Percentiles rank a stretch among this genome's conserved stretches.
These are phyloP conservation scores for Chamaenerion angustifolium DNA, from an alignment of 345 rosid genomes.

Conservation along the genomic window DNA sequence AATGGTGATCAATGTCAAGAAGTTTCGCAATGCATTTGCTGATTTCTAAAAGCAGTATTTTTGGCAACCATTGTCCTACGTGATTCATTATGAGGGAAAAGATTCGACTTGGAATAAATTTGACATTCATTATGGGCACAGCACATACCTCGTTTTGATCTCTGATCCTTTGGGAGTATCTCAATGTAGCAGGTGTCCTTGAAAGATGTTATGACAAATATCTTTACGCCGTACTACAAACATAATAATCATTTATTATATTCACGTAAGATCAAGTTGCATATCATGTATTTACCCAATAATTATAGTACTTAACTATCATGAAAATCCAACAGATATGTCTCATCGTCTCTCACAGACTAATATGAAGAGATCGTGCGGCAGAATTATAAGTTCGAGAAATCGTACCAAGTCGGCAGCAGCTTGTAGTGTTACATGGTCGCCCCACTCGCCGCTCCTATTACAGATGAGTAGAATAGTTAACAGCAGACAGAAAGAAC, in stretches of 20 bases:
- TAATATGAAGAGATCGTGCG: not conserved
- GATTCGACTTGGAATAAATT: too few species aligned
- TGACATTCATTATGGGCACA: too few species aligned
- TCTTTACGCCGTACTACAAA: conserved; percentile 47
- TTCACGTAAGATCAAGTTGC: too few species aligned
- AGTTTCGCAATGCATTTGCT: too few species aligned
- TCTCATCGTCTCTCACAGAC: too few species aligned
- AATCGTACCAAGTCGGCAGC: conserved; percentile 17
- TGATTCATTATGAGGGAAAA: too few species aligned
- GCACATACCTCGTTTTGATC: conserved; percentile 34
- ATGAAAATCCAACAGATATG: too few species aligned
- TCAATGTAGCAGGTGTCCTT: conserved; percentile 57
- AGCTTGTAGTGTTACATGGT: conserved; percentile 15
- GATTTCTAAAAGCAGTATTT: too few species aligned
- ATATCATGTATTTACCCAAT: too few species aligned
- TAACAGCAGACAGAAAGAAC: conserved; percentile 10
- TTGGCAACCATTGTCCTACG: too few species aligned
- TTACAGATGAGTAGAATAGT: not conserved
- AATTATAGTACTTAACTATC: too few species aligned
- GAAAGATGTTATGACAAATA: conserved; percentile 50
- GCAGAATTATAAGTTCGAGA: not conserved
- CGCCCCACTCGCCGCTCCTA: conserved; percentile 49
- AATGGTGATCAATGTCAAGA: too few species aligned
- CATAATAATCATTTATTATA: not conserved
- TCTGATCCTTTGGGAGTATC: conserved; percentile 34